These are phyloP conservation scores for Scytalidium sp. DNA, from an alignment of 2,329 filamentous ascomycete species.

Conservation along the genomic window DNA sequence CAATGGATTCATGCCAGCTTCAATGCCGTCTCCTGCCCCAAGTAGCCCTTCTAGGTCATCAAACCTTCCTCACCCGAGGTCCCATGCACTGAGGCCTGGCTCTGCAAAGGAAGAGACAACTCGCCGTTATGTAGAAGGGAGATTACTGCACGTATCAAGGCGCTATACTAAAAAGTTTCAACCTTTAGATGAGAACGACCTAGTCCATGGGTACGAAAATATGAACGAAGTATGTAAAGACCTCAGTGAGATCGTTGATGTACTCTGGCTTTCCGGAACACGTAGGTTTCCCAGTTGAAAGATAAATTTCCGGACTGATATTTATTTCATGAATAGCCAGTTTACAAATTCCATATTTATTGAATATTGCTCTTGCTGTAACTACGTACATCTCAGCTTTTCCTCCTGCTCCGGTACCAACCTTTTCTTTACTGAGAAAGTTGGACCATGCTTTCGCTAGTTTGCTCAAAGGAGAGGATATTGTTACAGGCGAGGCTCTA, in stretches of 20 bases:
- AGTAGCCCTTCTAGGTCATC: slow-evolving; percentile 35
- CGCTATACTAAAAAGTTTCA: slow-evolving; percentile 60
- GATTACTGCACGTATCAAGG: slow-evolving; percentile 50
- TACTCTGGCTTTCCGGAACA: slow-evolving; percentile 84
- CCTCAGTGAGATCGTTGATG: slow-evolving; percentile 70
- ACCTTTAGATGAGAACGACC: slow-evolving; percentile 37
- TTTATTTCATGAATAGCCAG: slow-evolving; percentile 48
- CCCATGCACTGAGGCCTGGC: slow-evolving; percentile 49
- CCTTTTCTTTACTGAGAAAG: slow-evolving; percentile 71
- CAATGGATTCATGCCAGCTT: slow-evolving; percentile 51
- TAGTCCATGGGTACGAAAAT: slow-evolving; percentile 45
- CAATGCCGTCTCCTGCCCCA: slow-evolving; percentile 51
- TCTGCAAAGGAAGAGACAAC: slow-evolving; percentile 60
- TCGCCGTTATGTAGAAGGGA: slow-evolving; percentile 53
- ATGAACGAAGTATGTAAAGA: slow-evolving; percentile 73
- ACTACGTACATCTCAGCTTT: slow-evolving; percentile 72
- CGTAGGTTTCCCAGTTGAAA: slow-evolving; percentile 55
- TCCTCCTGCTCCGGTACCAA: slow-evolving; percentile 61
- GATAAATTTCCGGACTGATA: not conserved
- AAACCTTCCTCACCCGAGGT: slow-evolving; percentile 53
- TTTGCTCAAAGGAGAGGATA: slow-evolving; percentile 65
- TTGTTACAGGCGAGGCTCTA: slow-evolving; percentile 60
- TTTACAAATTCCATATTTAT: slow-evolving; percentile 79
- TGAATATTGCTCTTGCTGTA: slow-evolving; percentile 72
- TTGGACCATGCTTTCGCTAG: slow-evolving; percentile 82